Evolutionary conservation across 129 eudicot species (phyloP), one percentile per base, ranked within the genome.

Genomic region (Glebionis coronaria): DNA sequence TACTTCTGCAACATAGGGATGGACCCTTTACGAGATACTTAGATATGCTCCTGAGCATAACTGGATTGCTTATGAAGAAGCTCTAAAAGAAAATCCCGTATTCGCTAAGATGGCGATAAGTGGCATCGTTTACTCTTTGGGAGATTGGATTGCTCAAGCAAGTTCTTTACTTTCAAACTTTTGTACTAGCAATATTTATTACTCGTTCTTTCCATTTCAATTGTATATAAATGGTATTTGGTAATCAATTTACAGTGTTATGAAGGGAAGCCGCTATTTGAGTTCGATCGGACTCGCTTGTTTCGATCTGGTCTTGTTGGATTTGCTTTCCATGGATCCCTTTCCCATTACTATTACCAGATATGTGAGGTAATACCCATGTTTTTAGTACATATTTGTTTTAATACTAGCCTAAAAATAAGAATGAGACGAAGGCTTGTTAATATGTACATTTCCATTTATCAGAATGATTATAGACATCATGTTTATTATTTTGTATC

Each of bases 121-220:
- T 70, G 98, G 98, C 57, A 82, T 92, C 10, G 98, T 92, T 55
- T 92, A 92, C 64, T 85, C 98, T 40, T 25, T 88, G 3, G 98
- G 98, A 28, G 98, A 92, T 78, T 92, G 98, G 98, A 92, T 92
- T 56, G 96, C 98, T 60, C 98, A 92, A 80, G 98, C 83, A 27
- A 56, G 81, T 73, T 61, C 47, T 38, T 61, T 61, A n/a, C 47
- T 15, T 58, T 16, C 44, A 21, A 11, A 12, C 44, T 31, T 61
- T 38, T 38, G 9, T 19, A n/a, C n/a, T n/a, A n/a, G n/a, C n/a
- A 38, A 19, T 18, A 12, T 44, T 42, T 38, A 8, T 11, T 21
- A 28, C 38, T 60, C 7, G 29, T n/a, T 9, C 10, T 70, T 58
- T 18, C 12, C 13, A 58, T 5, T 61, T 61, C 9, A 31, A 38